These are phyloP conservation scores for Cladobotryum mycophilum DNA, from an alignment of 2,329 filamentous ascomycete genomes.

Conservation along the genomic window DNA sequence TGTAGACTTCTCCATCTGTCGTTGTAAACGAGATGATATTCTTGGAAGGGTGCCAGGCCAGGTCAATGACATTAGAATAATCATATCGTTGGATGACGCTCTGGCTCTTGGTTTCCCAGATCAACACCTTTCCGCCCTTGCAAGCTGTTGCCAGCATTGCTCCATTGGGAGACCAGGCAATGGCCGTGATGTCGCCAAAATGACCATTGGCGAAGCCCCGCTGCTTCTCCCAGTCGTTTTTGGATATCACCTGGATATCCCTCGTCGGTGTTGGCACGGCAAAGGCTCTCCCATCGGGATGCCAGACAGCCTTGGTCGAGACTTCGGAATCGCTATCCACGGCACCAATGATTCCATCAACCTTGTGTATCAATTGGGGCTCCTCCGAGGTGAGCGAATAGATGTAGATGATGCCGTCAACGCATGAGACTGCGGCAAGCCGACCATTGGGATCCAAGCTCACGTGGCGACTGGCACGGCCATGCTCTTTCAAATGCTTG, in stretches of 20 bases:
- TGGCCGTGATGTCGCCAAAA: slow-evolving; percentile 73
- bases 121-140: slow-evolving; percentile 61
- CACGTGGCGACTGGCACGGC: slow-evolving; percentile 83
- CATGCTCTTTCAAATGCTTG: slow-evolving; percentile 74
- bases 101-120: slow-evolving; percentile 91
- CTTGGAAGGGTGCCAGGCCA: slow-evolving; percentile 84
- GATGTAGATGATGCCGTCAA: slow-evolving; percentile 82
- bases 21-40: slow-evolving; percentile 91
- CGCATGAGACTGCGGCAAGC: slow-evolving; percentile 73
- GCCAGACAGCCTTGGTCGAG: slow-evolving; percentile 75
- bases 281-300: slow-evolving; percentile 89
- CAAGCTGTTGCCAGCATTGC: slow-evolving; percentile 70
- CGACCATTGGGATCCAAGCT: slow-evolving; percentile 77
- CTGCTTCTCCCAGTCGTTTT: slow-evolving; percentile 83
- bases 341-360: slow-evolving; percentile 78
- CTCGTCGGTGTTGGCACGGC: slow-evolving; percentile 75
- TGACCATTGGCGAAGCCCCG: slow-evolving; percentile 73
- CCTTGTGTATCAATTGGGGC: slow-evolving; percentile 72
- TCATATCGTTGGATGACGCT: slow-evolving; percentile 71
- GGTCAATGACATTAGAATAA: slow-evolving; percentile 75
- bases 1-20: slow-evolving; percentile 87
- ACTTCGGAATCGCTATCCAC: slow-evolving; percentile 68
- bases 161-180: slow-evolving; percentile 93
- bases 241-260: slow-evolving; percentile 83
- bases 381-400: slow-evolving; percentile 76